Evolutionary conservation across 2,329 filamentous ascomycete genomes (phyloP).

Genomic region (Claviceps pazoutovae): DNA sequence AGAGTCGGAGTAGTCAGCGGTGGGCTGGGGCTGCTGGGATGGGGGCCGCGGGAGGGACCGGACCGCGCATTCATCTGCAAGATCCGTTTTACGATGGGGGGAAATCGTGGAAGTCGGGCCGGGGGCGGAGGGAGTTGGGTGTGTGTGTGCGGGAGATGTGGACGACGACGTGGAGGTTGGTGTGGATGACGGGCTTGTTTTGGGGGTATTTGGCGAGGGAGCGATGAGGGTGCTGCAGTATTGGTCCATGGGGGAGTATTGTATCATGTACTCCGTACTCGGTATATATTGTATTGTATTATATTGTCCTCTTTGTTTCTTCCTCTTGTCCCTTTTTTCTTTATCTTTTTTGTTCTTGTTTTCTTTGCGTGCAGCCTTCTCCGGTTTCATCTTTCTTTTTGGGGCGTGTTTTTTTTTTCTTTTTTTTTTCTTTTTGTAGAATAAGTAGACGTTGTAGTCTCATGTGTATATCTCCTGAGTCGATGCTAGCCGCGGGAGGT

Average conservation of each 20-base stretch:
- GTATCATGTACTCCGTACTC: too few relatives aligned
- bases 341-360: too few relatives aligned
- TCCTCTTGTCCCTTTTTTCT: background rate
- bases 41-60: conserved; percentile 22
- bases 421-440: background rate
- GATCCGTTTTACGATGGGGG: conserved; percentile 23
- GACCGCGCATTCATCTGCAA: conserved; percentile 41
- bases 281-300: background rate
- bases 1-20: conserved; percentile 13
- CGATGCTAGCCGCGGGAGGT: too few relatives aligned
- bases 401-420: background rate
- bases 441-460: background rate
- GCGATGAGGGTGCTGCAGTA: conserved; percentile 27
- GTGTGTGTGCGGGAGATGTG: conserved; percentile 46
- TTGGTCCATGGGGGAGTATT: too few relatives aligned
- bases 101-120: conserved; percentile 18
- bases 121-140: conserved; percentile 20
- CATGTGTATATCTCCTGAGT: too few relatives aligned
- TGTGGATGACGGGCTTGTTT: conserved; percentile 46
- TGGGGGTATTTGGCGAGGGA: conserved; percentile 55
- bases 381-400: background rate
- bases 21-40: conserved; percentile 24
- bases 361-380: too few relatives aligned
- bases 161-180: conserved; percentile 46
- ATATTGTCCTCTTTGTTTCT: background rate